Conservation (phyloP, 495 filamentous ascomycete genomes). For the Hypoxylon fuscum region DNA sequence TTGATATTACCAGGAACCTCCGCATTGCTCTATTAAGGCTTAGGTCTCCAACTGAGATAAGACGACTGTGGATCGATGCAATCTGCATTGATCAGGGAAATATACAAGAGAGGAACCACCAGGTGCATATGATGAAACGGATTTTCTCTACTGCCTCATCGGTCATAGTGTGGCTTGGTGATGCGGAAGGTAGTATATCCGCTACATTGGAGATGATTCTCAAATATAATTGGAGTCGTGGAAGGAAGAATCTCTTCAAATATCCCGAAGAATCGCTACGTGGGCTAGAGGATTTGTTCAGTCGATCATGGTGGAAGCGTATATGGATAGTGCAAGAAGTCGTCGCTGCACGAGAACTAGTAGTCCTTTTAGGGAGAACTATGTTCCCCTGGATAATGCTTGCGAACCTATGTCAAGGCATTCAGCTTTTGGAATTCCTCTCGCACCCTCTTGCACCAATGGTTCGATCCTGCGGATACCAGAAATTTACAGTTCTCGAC, state of each 20-base stretch:
- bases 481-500: conserved; percentile 19
- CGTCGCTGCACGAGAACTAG: conserved; percentile 9
- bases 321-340: conserved; percentile 28
- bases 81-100: conserved; percentile 31
- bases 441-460: conserved; percentile 10
- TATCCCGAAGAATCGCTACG: conserved; percentile 9
- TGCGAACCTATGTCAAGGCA: conserved; percentile 13
- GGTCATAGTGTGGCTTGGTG: conserved; percentile 22
- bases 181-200: not conserved
- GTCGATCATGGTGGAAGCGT: conserved; percentile 21
- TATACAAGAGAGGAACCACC: conserved; percentile 23
- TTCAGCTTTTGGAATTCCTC: conserved; percentile 19
- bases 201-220: conserved; percentile 19
- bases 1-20: conserved; percentile 29
- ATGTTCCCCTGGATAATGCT: conserved; percentile 24
- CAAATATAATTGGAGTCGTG: conserved; percentile 21
- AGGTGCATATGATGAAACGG: conserved; percentile 28
- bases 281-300: conserved; percentile 13
- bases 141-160: conserved; percentile 20
- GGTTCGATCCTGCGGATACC: conserved; percentile 20
- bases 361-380: conserved; percentile 9
- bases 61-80: conserved; percentile 27
- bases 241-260: conserved; percentile 17
- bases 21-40: conserved; percentile 14
- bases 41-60: conserved; percentile 5